These are phyloP conservation scores for Elasticomyces elasticus DNA, from an alignment of 495 filamentous ascomycete species.

Conservation along the genomic window DNA sequence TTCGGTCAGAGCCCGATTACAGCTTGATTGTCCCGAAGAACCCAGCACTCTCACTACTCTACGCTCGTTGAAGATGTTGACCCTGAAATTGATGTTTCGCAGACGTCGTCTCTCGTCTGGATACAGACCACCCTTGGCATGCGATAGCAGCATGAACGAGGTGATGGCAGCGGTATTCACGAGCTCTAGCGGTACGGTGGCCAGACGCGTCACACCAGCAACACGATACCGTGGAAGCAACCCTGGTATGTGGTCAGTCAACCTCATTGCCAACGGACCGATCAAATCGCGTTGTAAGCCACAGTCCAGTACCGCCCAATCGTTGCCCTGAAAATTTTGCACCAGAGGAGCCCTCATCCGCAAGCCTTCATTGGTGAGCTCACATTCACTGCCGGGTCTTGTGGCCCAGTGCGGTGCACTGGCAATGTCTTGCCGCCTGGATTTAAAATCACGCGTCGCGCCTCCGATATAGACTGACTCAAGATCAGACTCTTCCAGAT, in stretches of 20 bases:
- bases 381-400: neutral
- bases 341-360: neutral
- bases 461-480: too few species aligned
- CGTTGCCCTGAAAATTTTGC: neutral
- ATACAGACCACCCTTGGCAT: neutral
- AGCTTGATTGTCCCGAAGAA: neutral
- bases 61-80: neutral
- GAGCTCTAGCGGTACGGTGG: neutral
- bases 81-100: neutral
- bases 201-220: too few species aligned
- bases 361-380: neutral
- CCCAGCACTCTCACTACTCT: neutral
- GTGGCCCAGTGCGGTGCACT: too few species aligned
- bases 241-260: neutral
- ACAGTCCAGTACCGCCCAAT: neutral
- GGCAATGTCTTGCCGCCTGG: too few species aligned
- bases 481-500: too few species aligned
- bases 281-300: neutral
- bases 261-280: neutral
- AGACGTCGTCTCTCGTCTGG: too few species aligned
- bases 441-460: too few species aligned
- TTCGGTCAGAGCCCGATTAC: neutral
- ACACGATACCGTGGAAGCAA: too few species aligned
- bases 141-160: neutral
- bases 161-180: neutral